Percentiles rank a stretch among this genome's conserved stretches.
phyloP scores from a whole-genome alignment of 2,329 filamentous ascomycete species.

The Diaporthe longicolla region DNA sequence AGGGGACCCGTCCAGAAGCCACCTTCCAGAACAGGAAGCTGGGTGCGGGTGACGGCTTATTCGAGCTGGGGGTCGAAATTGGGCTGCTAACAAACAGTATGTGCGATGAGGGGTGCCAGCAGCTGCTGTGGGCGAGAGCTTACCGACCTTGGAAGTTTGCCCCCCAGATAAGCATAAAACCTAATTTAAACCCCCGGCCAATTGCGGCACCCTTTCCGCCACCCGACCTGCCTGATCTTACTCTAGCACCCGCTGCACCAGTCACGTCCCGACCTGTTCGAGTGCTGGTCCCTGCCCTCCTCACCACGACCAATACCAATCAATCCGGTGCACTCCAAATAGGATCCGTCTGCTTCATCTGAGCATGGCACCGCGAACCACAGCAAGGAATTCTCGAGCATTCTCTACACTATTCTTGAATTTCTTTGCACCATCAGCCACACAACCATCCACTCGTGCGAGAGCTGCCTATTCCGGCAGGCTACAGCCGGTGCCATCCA shows the following conservation, averaged over 20 bases:
- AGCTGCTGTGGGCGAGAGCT: too few species aligned
- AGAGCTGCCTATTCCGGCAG: conserved; percentile 33
- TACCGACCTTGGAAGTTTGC: not conserved
- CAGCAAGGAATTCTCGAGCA: not conserved
- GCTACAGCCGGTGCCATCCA: not conserved
- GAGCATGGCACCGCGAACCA: too few species aligned
- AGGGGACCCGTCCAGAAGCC: conserved; percentile 17
- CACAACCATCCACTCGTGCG: conserved; percentile 21
- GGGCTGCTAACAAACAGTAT: too few species aligned
- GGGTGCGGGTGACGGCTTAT: conserved; percentile 6
- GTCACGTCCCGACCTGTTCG: not conserved
- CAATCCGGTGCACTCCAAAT: not conserved
- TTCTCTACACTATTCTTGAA: not conserved
- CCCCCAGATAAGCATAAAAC: conserved; percentile 35
- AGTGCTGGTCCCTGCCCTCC: not conserved
- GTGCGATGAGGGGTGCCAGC: not conserved
- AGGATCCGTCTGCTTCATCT: too few species aligned
- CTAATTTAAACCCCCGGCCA: conserved; percentile 28
- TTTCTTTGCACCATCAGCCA: conserved; percentile 5
- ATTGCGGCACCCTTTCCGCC: conserved; percentile 19
- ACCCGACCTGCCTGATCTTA: conserved; percentile 13
- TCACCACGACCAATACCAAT: not conserved
- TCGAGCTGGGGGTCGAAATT: not conserved
- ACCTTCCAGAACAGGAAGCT: conserved; percentile 26
- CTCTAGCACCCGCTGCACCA: conserved; percentile 5